Base-by-base conservation (phyloP, 129 eudicot species). In the Rutidosis leptorrhynchoides region DNA sequence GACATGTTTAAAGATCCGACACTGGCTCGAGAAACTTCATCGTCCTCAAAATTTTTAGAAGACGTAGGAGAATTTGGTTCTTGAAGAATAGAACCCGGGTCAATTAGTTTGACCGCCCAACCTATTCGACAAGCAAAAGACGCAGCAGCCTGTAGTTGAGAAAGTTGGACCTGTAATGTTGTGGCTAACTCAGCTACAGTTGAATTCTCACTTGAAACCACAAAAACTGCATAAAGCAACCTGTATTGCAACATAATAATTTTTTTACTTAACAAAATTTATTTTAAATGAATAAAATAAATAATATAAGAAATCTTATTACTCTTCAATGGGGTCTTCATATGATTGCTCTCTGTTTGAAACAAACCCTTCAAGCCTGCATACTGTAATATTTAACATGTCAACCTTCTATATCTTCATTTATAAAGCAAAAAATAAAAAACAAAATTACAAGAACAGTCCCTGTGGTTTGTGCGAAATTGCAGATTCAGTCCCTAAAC, bases 271-370 rank as follows among this genome's bases (percentile, higher is more conserved):
- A 35, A 35, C 16, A 77, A 32, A 62, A 32, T 17, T 58, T 74
- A 45, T 30, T 57, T 58, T 22, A 72, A 29, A 29, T 24, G 3
- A 32, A 52, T 24, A 17, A 25, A 48, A 63, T 6, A 61, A 32
- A 35, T n/a, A 25, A 35, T 42, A 60, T 61, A 60, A 67, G 10
- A 57, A 64, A 62, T 71, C 19, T 22, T 61, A 86, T 84, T 94
- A 94, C 99, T 94, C 99, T 80, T 94, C 99, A 68, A 86, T 94
- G 45, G 99, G 99, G 72, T 94, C 99, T 84, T 94, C 99, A 68
- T 94, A 94, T 6, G 90, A 84, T 84, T 94, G 99, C 84, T 94
- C 99, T 81, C 96, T 82, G 74, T 94, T 94, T 73, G 99, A 94
- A 78, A 94, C 95, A 81, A 94, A 94, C 43, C 99, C 99, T 80